Evolutionary conservation across 306 rosid genomes (phyloP).

Genomic region (Prunus kanzakura): DNA sequence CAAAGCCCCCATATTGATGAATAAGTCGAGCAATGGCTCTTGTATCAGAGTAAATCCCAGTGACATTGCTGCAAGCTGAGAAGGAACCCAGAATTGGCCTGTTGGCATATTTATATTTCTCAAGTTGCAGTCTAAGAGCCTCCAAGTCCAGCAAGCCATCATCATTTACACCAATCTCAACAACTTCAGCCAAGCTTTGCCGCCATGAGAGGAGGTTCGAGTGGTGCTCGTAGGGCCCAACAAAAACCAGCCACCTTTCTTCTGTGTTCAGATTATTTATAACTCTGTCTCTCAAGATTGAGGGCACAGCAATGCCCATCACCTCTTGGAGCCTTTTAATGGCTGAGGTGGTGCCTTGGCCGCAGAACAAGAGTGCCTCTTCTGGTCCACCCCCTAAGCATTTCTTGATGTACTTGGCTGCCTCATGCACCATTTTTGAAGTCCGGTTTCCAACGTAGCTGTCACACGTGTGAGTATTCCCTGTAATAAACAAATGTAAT

Average conservation of each 20-base stretch:
- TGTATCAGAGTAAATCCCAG: conserved; percentile 68
- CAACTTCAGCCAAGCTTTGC: conserved; percentile 70
- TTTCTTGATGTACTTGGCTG: conserved; percentile 51
- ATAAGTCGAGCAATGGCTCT: conserved; percentile 63
- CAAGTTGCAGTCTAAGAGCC: conserved; percentile 43
- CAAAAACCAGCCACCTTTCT: conserved; percentile 82
- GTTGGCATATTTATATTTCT: conserved; percentile 30
- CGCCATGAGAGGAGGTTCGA: conserved; percentile 88
- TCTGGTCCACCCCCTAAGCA: conserved; percentile 66
- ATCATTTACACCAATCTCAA: conserved; percentile 65
- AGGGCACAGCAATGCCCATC: conserved; percentile 65
- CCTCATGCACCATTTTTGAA: conserved; percentile 60
- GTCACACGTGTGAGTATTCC: conserved; percentile 75
- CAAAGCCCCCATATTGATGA: conserved; percentile 62
- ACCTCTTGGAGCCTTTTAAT: conserved; percentile 84
- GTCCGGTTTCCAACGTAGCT: conserved; percentile 72
- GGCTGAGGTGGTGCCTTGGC: conserved; percentile 78
- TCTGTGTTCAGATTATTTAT: conserved; percentile 22
- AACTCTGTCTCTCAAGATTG: conserved; percentile 51
- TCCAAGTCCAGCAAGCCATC: conserved; percentile 62
- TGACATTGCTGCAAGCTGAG: conserved; percentile 86
- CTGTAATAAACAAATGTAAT: conserved; percentile 17
- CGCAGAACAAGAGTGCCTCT: conserved; percentile 65
- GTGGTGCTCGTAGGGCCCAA: conserved; percentile 86
- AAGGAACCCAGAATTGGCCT: conserved; percentile 83